Conservation (phyloP, 2,329 filamentous ascomycete genomes). For the Zalaria sp. region DNA sequence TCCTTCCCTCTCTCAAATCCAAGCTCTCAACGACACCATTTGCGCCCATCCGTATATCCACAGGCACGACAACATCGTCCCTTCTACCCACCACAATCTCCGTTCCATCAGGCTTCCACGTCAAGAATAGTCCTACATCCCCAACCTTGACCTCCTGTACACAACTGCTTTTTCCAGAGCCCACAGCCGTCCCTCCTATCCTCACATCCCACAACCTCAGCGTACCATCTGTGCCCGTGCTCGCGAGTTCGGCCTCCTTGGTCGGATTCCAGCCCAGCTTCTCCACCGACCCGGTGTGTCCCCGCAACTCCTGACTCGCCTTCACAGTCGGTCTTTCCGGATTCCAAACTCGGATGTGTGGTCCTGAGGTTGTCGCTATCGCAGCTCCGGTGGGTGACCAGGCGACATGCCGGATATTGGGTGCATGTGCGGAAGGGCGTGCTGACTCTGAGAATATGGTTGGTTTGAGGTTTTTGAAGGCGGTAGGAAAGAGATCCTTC, state of each 20-base stretch:
- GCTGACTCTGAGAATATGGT: constrained; percentile 45
- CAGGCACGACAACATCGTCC: constrained; percentile 30
- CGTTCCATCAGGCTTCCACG: constrained; percentile 59
- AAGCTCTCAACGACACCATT: constrained; percentile 5
- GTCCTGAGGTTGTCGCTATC: constrained; percentile 65
- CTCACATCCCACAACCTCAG: constrained; percentile 72
- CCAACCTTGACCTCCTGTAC: constrained; percentile 49
- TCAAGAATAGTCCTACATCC: constrained; percentile 30
- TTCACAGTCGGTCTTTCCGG: constrained; percentile 61
- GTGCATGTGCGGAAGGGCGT: constrained; percentile 16
- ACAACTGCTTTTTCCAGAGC: constrained; percentile 27
- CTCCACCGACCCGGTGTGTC: constrained; percentile 44
- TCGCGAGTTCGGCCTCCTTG: constrained; percentile 64
- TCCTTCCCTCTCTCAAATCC: constrained; percentile 4
- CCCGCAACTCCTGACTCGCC: constrained; percentile 59
- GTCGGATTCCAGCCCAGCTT: constrained; percentile 66
- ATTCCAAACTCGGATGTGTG: constrained; percentile 68
- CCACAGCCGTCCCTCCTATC: constrained; percentile 32
- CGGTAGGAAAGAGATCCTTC: constrained; percentile 53
- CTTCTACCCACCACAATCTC: constrained; percentile 60
- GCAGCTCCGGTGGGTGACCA: constrained; percentile 81
- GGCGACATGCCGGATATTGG: constrained; percentile 36
- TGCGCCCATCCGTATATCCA: constrained; percentile 15
- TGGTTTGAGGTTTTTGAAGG: constrained; percentile 55
- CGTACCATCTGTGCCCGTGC: constrained; percentile 57